Evolutionary conservation across 2,329 filamentous ascomycete genomes (phyloP).

Genomic region (Microsporum audouinii): DNA sequence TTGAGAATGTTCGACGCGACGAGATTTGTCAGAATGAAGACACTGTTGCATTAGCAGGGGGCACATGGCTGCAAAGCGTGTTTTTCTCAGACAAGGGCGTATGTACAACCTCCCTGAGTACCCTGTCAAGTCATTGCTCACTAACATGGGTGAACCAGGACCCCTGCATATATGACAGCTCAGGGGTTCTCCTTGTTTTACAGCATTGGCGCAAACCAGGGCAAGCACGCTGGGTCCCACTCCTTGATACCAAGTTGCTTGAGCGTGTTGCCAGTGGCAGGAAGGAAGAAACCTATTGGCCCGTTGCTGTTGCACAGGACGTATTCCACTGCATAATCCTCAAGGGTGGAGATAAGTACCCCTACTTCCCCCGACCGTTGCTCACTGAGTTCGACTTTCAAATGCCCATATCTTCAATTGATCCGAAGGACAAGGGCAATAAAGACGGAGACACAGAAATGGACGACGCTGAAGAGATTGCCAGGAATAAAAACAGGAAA

Average conservation of each 20-base stretch:
- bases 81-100: conserved; percentile 91
- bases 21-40: conserved; percentile 94
- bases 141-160: conserved; percentile 44
- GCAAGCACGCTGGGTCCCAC: conserved; percentile 79
- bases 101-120: conserved; percentile 25
- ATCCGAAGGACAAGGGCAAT: conserved; percentile 28
- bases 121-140: background rate
- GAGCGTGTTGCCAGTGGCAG: conserved; percentile 70
- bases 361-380: conserved; percentile 80
- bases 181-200: conserved; percentile 74
- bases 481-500: conserved; percentile 42
- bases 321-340: conserved; percentile 99
- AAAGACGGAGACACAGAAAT: conserved; percentile 31
- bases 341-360: conserved; percentile 85
- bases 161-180: conserved; percentile 90
- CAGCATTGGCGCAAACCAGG: conserved; percentile 81
- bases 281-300: conserved; percentile 87
- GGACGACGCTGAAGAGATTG: conserved; percentile 32
- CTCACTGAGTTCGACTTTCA: conserved; percentile 90
- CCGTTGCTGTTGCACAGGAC: conserved; percentile 79
- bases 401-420: conserved; percentile 58
- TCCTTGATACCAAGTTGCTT: conserved; percentile 78
- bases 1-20: conserved; percentile 88
- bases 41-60: conserved; percentile 68
- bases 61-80: conserved; percentile 61